A percentile compares a stretch with the other conserved stretches of the same genome.
Conservation (phyloP, 2,329 filamentous ascomycete genomes). For the Balansia obtecta region DNA sequence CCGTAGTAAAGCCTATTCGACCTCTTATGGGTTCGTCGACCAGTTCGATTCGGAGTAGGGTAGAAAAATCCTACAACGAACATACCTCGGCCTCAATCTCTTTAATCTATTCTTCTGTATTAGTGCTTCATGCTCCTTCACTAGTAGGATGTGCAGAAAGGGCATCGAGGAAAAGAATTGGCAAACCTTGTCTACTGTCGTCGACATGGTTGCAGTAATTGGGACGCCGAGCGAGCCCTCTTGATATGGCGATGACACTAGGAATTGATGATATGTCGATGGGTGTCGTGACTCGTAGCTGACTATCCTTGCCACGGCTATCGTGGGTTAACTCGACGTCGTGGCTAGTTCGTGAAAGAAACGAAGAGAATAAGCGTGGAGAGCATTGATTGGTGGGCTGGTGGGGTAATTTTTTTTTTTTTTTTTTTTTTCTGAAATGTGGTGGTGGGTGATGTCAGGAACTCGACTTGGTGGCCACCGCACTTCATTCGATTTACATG, state of each 20-base stretch:
- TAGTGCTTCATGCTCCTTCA: constrained; percentile 6
- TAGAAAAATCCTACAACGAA: constrained; percentile 25
- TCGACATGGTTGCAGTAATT: constrained; percentile 62
- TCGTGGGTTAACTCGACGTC: not conserved
- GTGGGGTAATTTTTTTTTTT: constrained; percentile 32
- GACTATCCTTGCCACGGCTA: not conserved
- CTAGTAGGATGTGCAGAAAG: not conserved
- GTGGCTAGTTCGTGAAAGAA: not conserved
- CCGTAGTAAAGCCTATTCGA: not conserved
- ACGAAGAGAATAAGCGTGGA: not conserved
- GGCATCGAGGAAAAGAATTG: not conserved
- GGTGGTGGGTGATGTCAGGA: not conserved
- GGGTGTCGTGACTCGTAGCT: not conserved
- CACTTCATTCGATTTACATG: not conserved
- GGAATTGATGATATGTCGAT: not conserved
- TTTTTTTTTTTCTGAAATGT: constrained; percentile 25
- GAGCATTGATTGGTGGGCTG: constrained; percentile 11
- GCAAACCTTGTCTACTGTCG: constrained; percentile 87
- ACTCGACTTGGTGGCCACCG: not conserved
- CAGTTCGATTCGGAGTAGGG: not conserved
- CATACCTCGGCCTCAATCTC: constrained; percentile 88
- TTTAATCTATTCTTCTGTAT: constrained; percentile 57
- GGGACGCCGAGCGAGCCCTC: constrained; percentile 1
- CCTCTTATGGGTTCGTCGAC: not conserved
- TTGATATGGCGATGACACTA: not conserved